Evolutionary conservation across 176 grass and related monocot species (phyloP), one percentile per base, ranked within the genome.

Genomic region (Oryza coarctata): DNA sequence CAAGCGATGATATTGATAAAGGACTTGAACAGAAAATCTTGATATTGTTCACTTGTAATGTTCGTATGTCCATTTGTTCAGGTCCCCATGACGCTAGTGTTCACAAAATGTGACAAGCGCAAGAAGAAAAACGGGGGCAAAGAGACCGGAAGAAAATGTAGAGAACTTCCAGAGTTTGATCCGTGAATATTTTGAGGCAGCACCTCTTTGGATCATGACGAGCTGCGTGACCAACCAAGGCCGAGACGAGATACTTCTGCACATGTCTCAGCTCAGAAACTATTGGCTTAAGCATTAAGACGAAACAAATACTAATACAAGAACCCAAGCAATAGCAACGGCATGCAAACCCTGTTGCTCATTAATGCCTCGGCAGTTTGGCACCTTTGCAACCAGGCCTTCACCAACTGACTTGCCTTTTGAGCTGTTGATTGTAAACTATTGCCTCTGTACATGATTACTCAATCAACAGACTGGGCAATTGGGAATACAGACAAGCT

Each of bases 81-180:
- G 96, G 90, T 99, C 35, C 96, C 96, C 6, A 99, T 95, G 96
- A 99, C 92, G 4, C 61, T 99, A 1, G 86, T 99, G 29, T 99
- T 99, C 87, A 99, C 96, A 2, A 99, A 99, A 80, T 99, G 96
- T 66, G 96, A 99, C 83, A 99, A 99, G 34, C 88, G 96, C 57
- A 93, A 90, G 88, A 99, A 98, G 87, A 99, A 95, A 64, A 99
- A 93, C 4, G 93, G 96, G 1, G 96, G 91, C 31, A 95, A n/a
- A 82, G 74, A 93, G 89, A 85, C 88, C 96, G 0, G 96, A 98
- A 91, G 96, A 98, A 88, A 93, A 98, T 47, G 78, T 90, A 32
- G 90, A 91, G 76, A 70, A 78, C 50, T 98, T 95, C 85, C 90
- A 93, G 76, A 66, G 38, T 65, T 85, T 95, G 80, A 95, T 98